phyloP scores from a whole-genome alignment of 2,329 filamentous ascomycete species.

The Trichoderma atrobrunneum region DNA sequence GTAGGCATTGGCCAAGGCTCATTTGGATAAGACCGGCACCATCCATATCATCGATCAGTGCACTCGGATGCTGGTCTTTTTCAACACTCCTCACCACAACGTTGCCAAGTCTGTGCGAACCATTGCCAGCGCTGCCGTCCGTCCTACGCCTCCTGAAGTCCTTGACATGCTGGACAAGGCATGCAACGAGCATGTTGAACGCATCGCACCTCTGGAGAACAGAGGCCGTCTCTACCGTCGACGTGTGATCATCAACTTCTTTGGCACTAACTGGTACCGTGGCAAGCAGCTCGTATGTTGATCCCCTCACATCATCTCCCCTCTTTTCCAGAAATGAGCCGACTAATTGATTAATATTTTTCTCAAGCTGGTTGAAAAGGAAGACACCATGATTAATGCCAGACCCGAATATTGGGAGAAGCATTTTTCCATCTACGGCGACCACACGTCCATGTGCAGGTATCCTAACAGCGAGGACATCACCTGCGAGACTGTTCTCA shows the following conservation, averaged over 20 bases:
- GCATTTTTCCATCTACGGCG: slow-evolving; percentile 8
- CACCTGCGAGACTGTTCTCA: slow-evolving; percentile 3
- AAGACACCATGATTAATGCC: neutral
- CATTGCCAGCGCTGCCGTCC: slow-evolving; percentile 4
- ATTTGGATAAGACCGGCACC: neutral
- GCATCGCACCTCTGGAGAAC: neutral
- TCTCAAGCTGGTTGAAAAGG: slow-evolving; percentile 9
- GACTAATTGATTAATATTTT: neutral
- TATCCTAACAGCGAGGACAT: neutral
- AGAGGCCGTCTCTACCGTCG: neutral
- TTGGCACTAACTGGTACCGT: slow-evolving; percentile 3
- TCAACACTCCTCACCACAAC: slow-evolving; percentile 18
- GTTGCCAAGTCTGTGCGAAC: neutral
- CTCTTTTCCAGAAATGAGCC: neutral
- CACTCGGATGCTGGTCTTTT: slow-evolving; percentile 14
- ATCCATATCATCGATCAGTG: neutral
- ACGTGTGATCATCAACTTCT: slow-evolving; percentile 14
- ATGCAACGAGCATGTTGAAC: slow-evolving; percentile 1
- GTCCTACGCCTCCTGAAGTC: neutral
- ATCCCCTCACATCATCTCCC: neutral
- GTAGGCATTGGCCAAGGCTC: slow-evolving; percentile 10
- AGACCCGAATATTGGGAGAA: slow-evolving; percentile 12
- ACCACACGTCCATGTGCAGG: slow-evolving; percentile 16
- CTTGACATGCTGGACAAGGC: slow-evolving; percentile 9
- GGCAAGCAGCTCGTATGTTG: slow-evolving; percentile 5